Base-by-base conservation (phyloP, 768 basidiomycete genomes). In the Rhizopogon vinicolor region DNA sequence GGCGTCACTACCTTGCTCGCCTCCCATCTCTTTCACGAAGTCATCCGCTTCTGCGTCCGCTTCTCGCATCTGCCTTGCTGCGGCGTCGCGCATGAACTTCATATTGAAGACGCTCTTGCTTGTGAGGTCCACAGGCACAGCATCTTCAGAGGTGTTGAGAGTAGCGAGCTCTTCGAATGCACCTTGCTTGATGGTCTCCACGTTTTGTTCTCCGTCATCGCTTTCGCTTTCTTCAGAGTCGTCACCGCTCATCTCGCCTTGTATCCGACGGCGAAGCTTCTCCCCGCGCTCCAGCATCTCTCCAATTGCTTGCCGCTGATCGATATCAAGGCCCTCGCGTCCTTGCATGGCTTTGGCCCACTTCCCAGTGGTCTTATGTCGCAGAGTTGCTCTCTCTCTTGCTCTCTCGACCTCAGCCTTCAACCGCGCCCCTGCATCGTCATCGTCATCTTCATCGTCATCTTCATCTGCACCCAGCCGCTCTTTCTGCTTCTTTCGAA, bases 71-170 rank as follows among this genome's bases (percentile, higher is more conserved):
- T 86, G 80, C 59, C 91, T 77, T 5, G 82, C 82, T 75, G 89
- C 85, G 0, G 93, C 95, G 44, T 94, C 88, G 69, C 89, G 87
- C 96, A 99, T 99, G 72, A 98, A 99, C 73, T 97, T 98, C 97
- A 98, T 98, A 59, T 84, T 80, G 67, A 97, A 89, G 9, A 98
- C 79, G 57, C 89, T 83, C 71, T 87, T 89, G 48, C 76, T 81
- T 64, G 73, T 71, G 44, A 59, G 55, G 13, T 59, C 65, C 13
- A 54, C 44, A 7, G 53, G 61, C 31, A 62, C 64, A 3, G 58
- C 66, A 12, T 68, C 68, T 9, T 69, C 76, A 35, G 76, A 72
- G 9, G 66, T 65, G 19, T 81, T 76, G 43, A 90, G 62, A 33
- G 67, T 63, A 19, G 76, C 75, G 22, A 96, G 75, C 72, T 95